Percentiles rank a stretch among this genome's conserved stretches.
Conservation (phyloP, 768 basidiomycete species). For the Suillus placidus region DNA sequence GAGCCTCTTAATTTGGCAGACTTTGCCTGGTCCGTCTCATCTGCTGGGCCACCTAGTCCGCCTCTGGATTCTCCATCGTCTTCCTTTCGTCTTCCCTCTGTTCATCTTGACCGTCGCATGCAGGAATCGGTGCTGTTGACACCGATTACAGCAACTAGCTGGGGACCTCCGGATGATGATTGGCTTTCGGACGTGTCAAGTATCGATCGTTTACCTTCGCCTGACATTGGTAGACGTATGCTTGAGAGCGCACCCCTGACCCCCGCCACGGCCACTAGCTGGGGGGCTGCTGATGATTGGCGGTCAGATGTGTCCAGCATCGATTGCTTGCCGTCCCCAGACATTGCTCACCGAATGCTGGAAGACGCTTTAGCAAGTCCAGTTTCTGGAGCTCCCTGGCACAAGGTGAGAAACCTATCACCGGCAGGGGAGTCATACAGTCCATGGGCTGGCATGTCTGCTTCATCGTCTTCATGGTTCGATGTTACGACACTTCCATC, state of each 20-base stretch:
- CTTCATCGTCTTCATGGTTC: conserved; percentile 2
- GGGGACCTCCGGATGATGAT: conserved; percentile 52
- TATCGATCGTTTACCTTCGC: conserved; percentile 49
- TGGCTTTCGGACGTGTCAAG: conserved; percentile 39
- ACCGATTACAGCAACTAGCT: conserved; percentile 47
- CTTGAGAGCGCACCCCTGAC: conserved; percentile 10
- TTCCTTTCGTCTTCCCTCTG: conserved; percentile 47
- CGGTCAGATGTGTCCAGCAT: conserved; percentile 37
- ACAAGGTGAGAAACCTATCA: conserved; percentile 3
- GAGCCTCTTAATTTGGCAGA: conserved; percentile 58
- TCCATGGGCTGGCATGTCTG: conserved; percentile 4
- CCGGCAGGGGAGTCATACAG: not conserved
- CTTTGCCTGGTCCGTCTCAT: conserved; percentile 71
- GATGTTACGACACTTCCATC: not conserved
- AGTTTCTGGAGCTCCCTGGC: conserved; percentile 16
- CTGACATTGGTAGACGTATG: conserved; percentile 60
- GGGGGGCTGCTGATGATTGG: conserved; percentile 51
- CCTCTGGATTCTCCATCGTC: conserved; percentile 43
- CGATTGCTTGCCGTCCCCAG: conserved; percentile 53
- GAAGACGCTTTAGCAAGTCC: conserved; percentile 53
- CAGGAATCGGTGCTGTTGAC: conserved; percentile 61
- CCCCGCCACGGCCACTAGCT: conserved; percentile 52
- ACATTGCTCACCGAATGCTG: conserved; percentile 55
- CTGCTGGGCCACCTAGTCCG: conserved; percentile 59
- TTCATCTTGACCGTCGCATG: conserved; percentile 56